phyloP scores from a whole-genome alignment of 2,329 filamentous ascomycete genomes.

The Trichophyton verrucosum region DNA sequence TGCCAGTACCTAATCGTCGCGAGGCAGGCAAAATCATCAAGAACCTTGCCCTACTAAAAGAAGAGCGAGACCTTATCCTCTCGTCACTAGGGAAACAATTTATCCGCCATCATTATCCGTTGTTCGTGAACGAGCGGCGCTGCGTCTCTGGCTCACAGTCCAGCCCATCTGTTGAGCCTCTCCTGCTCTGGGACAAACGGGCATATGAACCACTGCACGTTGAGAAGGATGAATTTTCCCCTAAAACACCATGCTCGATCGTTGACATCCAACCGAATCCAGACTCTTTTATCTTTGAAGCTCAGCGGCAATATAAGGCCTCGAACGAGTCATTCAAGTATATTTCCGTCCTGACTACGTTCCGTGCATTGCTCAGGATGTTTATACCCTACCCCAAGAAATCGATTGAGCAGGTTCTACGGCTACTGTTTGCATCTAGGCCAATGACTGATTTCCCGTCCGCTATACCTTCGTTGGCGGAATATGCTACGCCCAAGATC shows the following conservation, averaged over 20 bases:
- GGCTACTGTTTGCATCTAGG: constrained; percentile 21
- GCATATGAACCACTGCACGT: constrained; percentile 56
- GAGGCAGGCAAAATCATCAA: background rate
- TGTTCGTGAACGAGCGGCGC: background rate
- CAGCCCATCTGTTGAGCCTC: constrained; percentile 29
- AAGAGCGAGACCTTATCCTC: background rate
- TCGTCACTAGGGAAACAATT: background rate
- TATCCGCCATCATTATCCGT: background rate
- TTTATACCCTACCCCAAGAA: constrained; percentile 14
- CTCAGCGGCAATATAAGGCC: constrained; percentile 13
- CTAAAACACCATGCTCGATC: constrained; percentile 32
- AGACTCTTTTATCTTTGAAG: constrained; percentile 16
- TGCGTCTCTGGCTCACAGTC: background rate
- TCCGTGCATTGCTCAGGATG: constrained; percentile 17
- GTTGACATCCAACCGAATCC: constrained; percentile 26
- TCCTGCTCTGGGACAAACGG: constrained; percentile 57
- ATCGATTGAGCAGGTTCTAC: constrained; percentile 19
- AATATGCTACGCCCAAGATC: constrained; percentile 15
- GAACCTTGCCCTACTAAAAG: background rate
- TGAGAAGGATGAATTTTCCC: constrained; percentile 52
- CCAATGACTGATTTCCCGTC: constrained; percentile 22
- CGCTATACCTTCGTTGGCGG: constrained; percentile 23
- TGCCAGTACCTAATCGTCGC: background rate
- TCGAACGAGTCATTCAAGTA: constrained; percentile 13
- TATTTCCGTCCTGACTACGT: constrained; percentile 19